phyloP scores from a whole-genome alignment of 148 eudicot species.

The Camellia japonica region DNA sequence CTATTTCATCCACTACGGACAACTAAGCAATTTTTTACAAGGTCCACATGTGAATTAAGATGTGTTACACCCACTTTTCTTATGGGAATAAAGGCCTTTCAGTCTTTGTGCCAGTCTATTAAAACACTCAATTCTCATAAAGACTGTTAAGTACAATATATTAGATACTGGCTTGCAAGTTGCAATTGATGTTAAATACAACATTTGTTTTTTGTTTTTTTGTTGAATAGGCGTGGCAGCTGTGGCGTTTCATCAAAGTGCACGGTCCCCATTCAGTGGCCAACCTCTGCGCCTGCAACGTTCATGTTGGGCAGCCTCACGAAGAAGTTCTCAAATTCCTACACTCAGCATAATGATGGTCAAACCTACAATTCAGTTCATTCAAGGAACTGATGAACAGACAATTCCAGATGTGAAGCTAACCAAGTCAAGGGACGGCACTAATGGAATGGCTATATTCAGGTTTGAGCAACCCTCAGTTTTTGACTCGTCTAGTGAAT shows the following conservation, averaged over 20 bases:
- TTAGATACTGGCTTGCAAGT: background rate
- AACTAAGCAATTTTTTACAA: background rate
- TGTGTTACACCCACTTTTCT: background rate
- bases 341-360: constrained; percentile 54
- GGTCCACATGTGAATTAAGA: background rate
- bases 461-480: constrained; percentile 82
- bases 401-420: constrained; percentile 82
- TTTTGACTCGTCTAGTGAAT: constrained; percentile 83
- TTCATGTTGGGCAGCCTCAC: constrained; percentile 22
- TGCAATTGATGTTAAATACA: background rate
- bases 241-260: constrained; percentile 33
- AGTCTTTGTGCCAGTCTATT: background rate
- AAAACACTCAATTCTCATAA: background rate
- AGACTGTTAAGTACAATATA: background rate
- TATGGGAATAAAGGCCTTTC: background rate
- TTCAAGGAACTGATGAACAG: constrained; percentile 88
- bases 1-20: background rate
- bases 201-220: background rate
- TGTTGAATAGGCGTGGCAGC: constrained; percentile 37
- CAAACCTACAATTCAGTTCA: constrained; percentile 80
- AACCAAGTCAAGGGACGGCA: constrained; percentile 88
- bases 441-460: constrained; percentile 83
- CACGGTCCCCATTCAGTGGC: constrained; percentile 58
- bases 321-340: constrained; percentile 25
- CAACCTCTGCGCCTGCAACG: constrained; percentile 35